Conservation (phyloP, 2,329 filamentous ascomycete species). For the Exophiala phaeomuriformis region DNA sequence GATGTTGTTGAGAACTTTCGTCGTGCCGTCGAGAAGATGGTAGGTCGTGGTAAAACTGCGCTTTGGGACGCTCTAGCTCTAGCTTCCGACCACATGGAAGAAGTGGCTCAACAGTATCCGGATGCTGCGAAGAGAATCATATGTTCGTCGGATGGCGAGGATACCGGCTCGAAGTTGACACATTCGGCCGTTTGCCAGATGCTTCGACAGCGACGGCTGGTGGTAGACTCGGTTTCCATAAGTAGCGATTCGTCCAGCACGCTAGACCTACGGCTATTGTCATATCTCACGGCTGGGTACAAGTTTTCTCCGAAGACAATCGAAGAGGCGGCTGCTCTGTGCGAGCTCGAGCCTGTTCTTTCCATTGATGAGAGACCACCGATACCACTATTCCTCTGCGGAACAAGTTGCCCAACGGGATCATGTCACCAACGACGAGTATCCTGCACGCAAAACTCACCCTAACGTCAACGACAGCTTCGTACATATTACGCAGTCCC, state of each 20-base stretch:
- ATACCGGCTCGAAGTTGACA: constrained; percentile 27
- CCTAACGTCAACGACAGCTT: constrained; percentile 31
- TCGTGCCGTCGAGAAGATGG: constrained; percentile 30
- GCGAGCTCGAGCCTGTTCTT: constrained; percentile 36
- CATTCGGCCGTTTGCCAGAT: constrained; percentile 23
- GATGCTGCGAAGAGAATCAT: constrained; percentile 34
- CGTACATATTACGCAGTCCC: constrained; percentile 23
- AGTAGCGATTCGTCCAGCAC: constrained; percentile 27
- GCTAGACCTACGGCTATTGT: constrained; percentile 29
- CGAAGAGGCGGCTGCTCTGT: constrained; percentile 33
- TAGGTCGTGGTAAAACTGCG: constrained; percentile 31
- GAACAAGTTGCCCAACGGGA: constrained; percentile 15
- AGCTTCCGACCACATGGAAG: constrained; percentile 30
- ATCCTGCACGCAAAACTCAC: constrained; percentile 32
- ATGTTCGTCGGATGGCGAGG: constrained; percentile 34
- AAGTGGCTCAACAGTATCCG: constrained; percentile 30
- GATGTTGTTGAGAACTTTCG: constrained; percentile 36
- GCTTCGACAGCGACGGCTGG: constrained; percentile 28
- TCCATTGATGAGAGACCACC: constrained; percentile 32
- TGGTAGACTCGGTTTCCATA: constrained; percentile 34
- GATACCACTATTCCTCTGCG: neutral
- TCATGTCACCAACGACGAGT: constrained; percentile 28
- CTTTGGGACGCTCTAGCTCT: constrained; percentile 35
- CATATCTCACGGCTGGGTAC: constrained; percentile 33
- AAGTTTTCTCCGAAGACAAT: constrained; percentile 33